These are phyloP conservation scores for Stellera chamaejasme DNA, from an alignment of 345 rosid species.

Conservation along the genomic window DNA sequence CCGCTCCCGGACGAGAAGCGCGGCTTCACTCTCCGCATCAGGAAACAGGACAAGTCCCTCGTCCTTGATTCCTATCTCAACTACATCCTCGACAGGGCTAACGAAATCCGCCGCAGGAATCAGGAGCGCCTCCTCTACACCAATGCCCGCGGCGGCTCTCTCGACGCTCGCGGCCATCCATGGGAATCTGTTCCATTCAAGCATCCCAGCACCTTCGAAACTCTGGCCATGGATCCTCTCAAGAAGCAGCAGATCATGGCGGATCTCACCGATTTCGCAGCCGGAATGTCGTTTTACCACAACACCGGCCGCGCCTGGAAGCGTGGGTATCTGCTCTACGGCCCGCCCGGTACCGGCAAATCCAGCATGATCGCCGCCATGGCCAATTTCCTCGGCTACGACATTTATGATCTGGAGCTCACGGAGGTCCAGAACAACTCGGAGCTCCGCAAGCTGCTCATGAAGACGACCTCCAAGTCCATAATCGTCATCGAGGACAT, in stretches of 20 bases:
- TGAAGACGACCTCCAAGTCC: slow-evolving; percentile 91
- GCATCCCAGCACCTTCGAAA: slow-evolving; percentile 90
- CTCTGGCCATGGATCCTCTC: slow-evolving; percentile 78
- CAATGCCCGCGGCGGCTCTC: slow-evolving; percentile 77
- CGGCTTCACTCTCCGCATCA: slow-evolving; percentile 76
- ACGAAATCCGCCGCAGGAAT: slow-evolving; percentile 60
- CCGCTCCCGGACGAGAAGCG: slow-evolving; percentile 96
- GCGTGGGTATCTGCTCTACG: slow-evolving; percentile 78
- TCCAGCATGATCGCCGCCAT: slow-evolving; percentile 98
- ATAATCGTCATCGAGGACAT: slow-evolving; percentile 90
- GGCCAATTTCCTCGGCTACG: slow-evolving; percentile 88
- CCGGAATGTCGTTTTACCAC: slow-evolving; percentile 66
- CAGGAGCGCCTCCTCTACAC: slow-evolving; percentile 77
- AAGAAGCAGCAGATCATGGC: slow-evolving; percentile 56
- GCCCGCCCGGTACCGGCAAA: slow-evolving; percentile 95
- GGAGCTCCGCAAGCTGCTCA: slow-evolving; percentile 66
- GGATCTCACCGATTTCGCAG: slow-evolving; percentile 61
- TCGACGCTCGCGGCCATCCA: slow-evolving; percentile 87
- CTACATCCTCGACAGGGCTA: slow-evolving; percentile 73
- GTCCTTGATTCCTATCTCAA: slow-evolving; percentile 60
- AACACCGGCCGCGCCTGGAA: slow-evolving; percentile 95
- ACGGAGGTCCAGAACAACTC: slow-evolving; percentile 92
- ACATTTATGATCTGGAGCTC: slow-evolving; percentile 89
- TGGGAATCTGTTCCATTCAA: slow-evolving; percentile 97
- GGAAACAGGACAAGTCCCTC: slow-evolving; percentile 51